Base-by-base conservation (phyloP, 257 asterid species). In the Haberlea rhodopensis region DNA sequence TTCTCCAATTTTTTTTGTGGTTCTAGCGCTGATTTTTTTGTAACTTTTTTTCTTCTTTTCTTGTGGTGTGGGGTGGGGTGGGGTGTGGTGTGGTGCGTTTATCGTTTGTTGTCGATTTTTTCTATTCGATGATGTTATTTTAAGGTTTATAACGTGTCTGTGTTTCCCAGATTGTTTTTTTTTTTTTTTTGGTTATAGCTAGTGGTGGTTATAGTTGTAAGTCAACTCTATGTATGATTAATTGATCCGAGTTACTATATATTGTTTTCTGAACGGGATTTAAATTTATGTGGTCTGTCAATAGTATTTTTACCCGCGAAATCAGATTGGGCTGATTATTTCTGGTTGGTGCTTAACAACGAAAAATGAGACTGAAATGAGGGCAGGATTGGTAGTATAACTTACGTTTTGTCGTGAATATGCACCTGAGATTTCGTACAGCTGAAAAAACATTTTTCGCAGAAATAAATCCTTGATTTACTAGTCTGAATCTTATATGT, bases 111-210 rank as follows among this genome's bases (percentile, higher is more conserved):
- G 45, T 25, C 6, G 11, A 48, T 61, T 25, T 5, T 55, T n/a
- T 19, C 1, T 40, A 58, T 40, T 34, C 51, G 24, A 53, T 32
- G 46, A 37, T 46, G 23, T 65, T 22, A n/a, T n/a, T n/a, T n/a
- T n/a, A n/a, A n/a, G n/a, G n/a, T 37, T 11, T 3, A 11, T 13
- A n/a, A n/a, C n/a, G 16, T 43, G 8, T 2, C 4, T 43, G 49
- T 19, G 19, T 43, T 37, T 55, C 29, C 31, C 57, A 27, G 53
- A 62, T 62, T 55, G 53, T 24, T 64, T 29, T 19, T 23, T 43
- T 11, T 57, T n/a, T n/a, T n/a, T n/a, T n/a, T n/a, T n/a, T n/a
- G n/a, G 56, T 29, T 58, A 8, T 5, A 34, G 60, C 1, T 1
- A 37, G 18, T 4, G 18, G 6, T 11, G 48, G 13, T 11, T 13